phyloP scores from a whole-genome alignment of 441 rosid species.

The Euphorbia schlechtendalii region DNA sequence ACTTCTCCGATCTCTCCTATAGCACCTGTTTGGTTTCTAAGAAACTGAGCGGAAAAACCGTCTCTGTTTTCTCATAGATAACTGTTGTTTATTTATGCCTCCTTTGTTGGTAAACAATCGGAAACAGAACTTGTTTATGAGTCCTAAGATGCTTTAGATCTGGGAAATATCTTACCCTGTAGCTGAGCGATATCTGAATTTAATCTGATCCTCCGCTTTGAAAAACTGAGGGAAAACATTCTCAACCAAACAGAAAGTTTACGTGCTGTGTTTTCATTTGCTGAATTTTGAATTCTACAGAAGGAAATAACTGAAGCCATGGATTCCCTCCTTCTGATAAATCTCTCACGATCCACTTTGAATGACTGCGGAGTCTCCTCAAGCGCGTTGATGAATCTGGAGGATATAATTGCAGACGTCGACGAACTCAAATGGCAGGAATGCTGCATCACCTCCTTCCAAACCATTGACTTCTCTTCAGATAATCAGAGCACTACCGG shows the following conservation, averaged over 20 bases:
- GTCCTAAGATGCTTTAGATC: too few species aligned
- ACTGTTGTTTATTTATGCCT: too few species aligned
- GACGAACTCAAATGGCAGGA: slow-evolving; percentile 56
- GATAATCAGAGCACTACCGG: not conserved
- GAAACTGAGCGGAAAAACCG: too few species aligned
- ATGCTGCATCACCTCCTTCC: slow-evolving; percentile 49
- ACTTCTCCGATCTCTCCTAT: too few species aligned
- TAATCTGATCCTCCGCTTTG: too few species aligned
- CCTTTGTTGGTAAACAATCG: too few species aligned
- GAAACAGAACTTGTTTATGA: too few species aligned
- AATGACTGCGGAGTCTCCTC: slow-evolving; percentile 27
- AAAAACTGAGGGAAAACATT: slow-evolving; percentile 13
- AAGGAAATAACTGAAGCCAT: slow-evolving; percentile 39
- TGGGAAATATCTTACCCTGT: too few species aligned
- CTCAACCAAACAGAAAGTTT: too few species aligned
- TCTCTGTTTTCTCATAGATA: too few species aligned
- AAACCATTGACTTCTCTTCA: slow-evolving; percentile 21
- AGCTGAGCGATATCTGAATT: too few species aligned
- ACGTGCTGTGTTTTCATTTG: not conserved
- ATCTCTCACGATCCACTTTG: slow-evolving; percentile 69
- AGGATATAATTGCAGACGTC: slow-evolving; percentile 40
- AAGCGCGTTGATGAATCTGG: slow-evolving; percentile 21
- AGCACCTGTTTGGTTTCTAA: too few species aligned
- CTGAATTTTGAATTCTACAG: slow-evolving; percentile 18
- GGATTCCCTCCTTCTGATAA: slow-evolving; percentile 35